These are phyloP conservation scores for Yamadazyma triangularis DNA, from an alignment of 1,139 yeast species.

Conservation along the genomic window DNA sequence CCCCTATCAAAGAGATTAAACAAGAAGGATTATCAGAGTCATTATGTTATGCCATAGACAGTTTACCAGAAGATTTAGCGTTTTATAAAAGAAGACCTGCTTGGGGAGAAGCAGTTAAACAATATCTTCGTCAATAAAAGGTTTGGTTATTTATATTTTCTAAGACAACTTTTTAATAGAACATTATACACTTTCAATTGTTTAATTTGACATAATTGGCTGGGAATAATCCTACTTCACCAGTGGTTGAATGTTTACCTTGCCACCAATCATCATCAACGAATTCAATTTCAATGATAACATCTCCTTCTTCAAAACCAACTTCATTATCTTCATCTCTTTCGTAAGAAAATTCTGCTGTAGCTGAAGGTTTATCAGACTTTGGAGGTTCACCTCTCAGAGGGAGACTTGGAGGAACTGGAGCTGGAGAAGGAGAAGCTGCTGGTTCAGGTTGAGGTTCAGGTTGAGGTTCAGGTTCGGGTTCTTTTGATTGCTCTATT, in stretches of 20 bases:
- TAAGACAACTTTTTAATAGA: not conserved
- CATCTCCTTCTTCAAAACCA: conserved; percentile 76
- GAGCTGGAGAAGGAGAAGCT: conserved; percentile 14
- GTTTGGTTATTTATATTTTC: too few relatives aligned
- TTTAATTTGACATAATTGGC: conserved; percentile 68
- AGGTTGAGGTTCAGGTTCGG: too few relatives aligned
- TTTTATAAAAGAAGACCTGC: conserved; percentile 54
- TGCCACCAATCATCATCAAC: conserved; percentile 98
- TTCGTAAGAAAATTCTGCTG: conserved; percentile 82
- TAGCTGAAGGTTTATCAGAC: conserved; percentile 48
- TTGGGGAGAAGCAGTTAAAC: conserved; percentile 64
- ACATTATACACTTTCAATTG: conserved; percentile 13
- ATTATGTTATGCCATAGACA: conserved; percentile 53
- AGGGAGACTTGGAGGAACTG: conserved; percentile 17
- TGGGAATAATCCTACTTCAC: conserved; percentile 85
- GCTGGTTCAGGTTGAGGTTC: conserved; percentile 9
- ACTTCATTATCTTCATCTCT: conserved; percentile 91
- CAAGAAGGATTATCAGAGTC: conserved; percentile 37
- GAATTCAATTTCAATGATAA: conserved; percentile 76
- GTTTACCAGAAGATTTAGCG: conserved; percentile 54
- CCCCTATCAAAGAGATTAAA: conserved; percentile 32
- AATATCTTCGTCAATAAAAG: conserved; percentile 27
- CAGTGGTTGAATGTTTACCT: conserved; percentile 61
- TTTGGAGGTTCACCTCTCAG: conserved; percentile 10
- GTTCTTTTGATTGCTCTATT: conserved; percentile 11